These are phyloP conservation scores for Trichoderma endophyticum DNA, from an alignment of 2,329 filamentous ascomycete species.

Conservation along the genomic window DNA sequence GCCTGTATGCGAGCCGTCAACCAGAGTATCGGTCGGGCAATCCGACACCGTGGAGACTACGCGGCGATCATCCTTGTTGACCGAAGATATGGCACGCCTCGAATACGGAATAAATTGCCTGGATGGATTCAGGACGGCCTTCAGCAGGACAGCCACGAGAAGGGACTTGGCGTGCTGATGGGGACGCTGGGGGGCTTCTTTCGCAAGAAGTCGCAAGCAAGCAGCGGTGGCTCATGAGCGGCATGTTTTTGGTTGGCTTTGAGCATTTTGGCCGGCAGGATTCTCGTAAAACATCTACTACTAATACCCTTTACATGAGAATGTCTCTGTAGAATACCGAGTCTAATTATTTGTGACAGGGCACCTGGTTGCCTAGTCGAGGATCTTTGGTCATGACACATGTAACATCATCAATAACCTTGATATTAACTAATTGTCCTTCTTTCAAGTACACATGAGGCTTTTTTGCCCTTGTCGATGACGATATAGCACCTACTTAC, in stretches of 20 bases:
- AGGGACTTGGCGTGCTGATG: slow-evolving; percentile 57
- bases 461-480: not conserved
- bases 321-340: not conserved
- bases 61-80: slow-evolving; percentile 87
- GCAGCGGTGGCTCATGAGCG: not conserved
- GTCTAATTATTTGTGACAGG: rapidly evolving
- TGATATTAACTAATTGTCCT: not conserved
- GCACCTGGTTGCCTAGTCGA: not conserved
- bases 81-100: slow-evolving; percentile 67
- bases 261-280: not conserved
- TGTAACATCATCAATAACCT: not conserved
- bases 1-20: slow-evolving; percentile 96
- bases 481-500: not conserved
- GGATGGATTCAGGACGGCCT: slow-evolving; percentile 81
- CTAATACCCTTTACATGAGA: not conserved
- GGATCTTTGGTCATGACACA: not conserved
- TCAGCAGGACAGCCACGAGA: slow-evolving; percentile 45
- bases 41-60: slow-evolving; percentile 84
- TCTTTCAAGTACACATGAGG: not conserved
- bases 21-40: slow-evolving; percentile 90
- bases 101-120: slow-evolving; percentile 77
- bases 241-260: not conserved
- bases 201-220: slow-evolving; percentile 42
- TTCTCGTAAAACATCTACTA: not conserved
- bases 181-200: slow-evolving; percentile 57